These are phyloP conservation scores for Apiospora pterosperma DNA, from an alignment of 2,329 filamentous ascomycete species.

Conservation along the genomic window DNA sequence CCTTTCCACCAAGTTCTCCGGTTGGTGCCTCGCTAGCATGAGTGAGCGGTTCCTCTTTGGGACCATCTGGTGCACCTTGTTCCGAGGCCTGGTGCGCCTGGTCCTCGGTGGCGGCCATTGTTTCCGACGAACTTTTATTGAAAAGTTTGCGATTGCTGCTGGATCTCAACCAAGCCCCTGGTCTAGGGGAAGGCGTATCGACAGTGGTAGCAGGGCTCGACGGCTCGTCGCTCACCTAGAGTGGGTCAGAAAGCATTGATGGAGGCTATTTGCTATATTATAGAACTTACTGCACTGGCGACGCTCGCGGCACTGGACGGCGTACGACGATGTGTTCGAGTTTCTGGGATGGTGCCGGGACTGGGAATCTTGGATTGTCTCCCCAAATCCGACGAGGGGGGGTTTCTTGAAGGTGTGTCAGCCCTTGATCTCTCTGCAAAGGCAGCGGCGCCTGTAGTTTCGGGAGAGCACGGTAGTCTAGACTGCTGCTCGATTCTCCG, in stretches of 20 bases:
- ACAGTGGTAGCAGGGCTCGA: not conserved
- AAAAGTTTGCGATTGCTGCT: not conserved
- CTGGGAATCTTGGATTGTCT: not conserved
- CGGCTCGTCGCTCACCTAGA: not conserved
- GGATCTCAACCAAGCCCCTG: not conserved
- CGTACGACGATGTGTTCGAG: not conserved
- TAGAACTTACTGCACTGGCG: not conserved
- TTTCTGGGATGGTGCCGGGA: not conserved
- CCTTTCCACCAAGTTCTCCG: not conserved
- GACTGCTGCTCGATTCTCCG: not conserved
- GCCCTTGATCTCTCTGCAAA: not conserved
- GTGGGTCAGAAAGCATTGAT: not conserved
- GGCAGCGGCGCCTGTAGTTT: not conserved
- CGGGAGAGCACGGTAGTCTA: not conserved
- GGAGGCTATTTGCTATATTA: not conserved
- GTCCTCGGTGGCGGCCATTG: not conserved
- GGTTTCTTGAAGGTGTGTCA: not conserved
- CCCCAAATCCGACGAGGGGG: not conserved
- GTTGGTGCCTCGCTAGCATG: constrained; percentile 12
- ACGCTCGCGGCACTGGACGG: not conserved
- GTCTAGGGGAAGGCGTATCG: not conserved
- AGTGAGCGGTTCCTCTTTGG: constrained; percentile 9
- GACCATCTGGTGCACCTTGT: not conserved
- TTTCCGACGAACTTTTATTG: not conserved
- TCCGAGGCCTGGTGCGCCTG: not conserved